Conservation (phyloP, 2,329 filamentous ascomycete species). For the Hypomyces rosellus region DNA sequence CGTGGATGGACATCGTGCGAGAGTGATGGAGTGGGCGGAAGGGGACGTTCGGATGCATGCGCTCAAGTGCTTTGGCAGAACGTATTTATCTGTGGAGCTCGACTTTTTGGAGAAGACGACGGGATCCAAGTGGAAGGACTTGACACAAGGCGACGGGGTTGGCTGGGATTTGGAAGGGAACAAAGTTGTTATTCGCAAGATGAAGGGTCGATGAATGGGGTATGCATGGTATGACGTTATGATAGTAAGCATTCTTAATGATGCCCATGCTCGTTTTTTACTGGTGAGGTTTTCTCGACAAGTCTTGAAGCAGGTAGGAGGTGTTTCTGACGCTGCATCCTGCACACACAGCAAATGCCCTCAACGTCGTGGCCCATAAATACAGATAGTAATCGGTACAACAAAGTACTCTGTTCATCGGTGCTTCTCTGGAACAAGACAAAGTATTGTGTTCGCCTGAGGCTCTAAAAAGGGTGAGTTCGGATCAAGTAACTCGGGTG, state of each 20-base stretch:
- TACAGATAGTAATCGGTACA: not conserved
- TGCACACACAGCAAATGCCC: no score
- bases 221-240: not conserved
- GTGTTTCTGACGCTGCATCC: no score
- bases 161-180: constrained; percentile 76
- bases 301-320: no score
- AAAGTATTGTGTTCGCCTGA: no score
- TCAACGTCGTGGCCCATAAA: not conserved
- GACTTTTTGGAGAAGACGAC: constrained; percentile 63
- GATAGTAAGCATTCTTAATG: not conserved
- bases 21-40: constrained; percentile 76
- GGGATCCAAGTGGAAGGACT: constrained; percentile 63
- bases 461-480: no score
- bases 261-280: no score
- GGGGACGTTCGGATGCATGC: constrained; percentile 67
- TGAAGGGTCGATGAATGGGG: constrained; percentile 33
- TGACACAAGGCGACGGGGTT: constrained; percentile 63
- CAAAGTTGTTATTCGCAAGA: constrained; percentile 67
- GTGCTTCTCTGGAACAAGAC: no score
- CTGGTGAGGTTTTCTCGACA: no score
- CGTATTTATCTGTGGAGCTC: constrained; percentile 69
- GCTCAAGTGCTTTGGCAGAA: constrained; percentile 77
- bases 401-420: no score
- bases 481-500: no score
- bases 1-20: constrained; percentile 74